Conservation (phyloP, 495 filamentous ascomycete genomes). For the Venustampulla echinocandica region DNA sequence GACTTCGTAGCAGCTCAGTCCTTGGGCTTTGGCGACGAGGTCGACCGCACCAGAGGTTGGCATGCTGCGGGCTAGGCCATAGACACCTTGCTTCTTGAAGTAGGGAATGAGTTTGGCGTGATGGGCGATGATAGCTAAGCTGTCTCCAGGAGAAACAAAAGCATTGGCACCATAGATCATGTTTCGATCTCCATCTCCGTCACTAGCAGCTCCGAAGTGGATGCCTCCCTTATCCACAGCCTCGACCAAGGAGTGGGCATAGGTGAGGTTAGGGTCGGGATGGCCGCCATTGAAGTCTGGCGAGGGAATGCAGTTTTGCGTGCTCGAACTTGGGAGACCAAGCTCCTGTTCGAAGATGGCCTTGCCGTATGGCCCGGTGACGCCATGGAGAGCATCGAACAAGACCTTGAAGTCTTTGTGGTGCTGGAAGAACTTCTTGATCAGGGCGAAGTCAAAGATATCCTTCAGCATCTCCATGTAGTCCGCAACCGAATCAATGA, state of each 20-base stretch:
- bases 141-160: conserved; percentile 96
- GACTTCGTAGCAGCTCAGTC: conserved; percentile 88
- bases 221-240: conserved; percentile 84
- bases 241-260: conserved; percentile 90
- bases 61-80: conserved; percentile 92
- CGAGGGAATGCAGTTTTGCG: conserved; percentile 85
- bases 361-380: conserved; percentile 90
- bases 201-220: conserved; percentile 92
- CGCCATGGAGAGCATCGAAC: conserved; percentile 89
- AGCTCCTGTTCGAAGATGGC: conserved; percentile 93
- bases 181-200: conserved; percentile 97
- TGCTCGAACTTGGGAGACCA: conserved; percentile 64
- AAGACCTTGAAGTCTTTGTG: conserved; percentile 93
- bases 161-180: conserved; percentile 98
- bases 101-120: conserved; percentile 91
- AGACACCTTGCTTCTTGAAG: conserved; percentile 94
- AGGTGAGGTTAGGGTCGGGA: conserved; percentile 97
- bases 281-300: conserved; percentile 96
- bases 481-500: conserved; percentile 84
- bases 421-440: conserved; percentile 78
- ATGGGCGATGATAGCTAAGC: conserved; percentile 94
- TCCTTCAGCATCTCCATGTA: conserved; percentile 93
- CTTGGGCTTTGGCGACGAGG: conserved; percentile 88
- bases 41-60: conserved; percentile 93
- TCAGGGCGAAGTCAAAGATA: conserved; percentile 94